Conservation (phyloP, 805 yeast species). For the Wickerhamomyces chaumierensis region DNA sequence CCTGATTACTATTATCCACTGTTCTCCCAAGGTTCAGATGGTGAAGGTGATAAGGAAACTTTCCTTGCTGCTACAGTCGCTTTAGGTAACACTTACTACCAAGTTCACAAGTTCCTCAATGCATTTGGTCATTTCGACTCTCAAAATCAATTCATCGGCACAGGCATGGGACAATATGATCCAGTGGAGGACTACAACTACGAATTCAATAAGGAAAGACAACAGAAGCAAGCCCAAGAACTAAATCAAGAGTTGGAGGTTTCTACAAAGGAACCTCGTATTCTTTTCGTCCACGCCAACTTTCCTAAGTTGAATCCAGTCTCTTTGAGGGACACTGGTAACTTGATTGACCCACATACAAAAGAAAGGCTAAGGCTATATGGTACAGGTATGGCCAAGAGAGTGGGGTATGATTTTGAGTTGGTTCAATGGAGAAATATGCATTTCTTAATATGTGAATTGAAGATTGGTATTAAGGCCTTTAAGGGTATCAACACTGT, state of each 20-base stretch:
- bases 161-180: slow-evolving; percentile 55
- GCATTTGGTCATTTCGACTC: slow-evolving; percentile 42
- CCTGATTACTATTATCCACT: slow-evolving; percentile 47
- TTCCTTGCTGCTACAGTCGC: slow-evolving; percentile 50
- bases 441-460: slow-evolving; percentile 42
- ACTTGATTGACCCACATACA: slow-evolving; percentile 26
- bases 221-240: slow-evolving; percentile 7
- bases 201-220: slow-evolving; percentile 15
- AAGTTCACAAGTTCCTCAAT: slow-evolving; percentile 42
- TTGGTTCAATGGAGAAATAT: slow-evolving; percentile 47
- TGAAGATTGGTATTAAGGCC: slow-evolving; percentile 31
- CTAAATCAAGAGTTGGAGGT: slow-evolving; percentile 9
- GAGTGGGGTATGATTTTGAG: slow-evolving; percentile 48
- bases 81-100: slow-evolving; percentile 42
- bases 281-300: slow-evolving; percentile 53
- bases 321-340: slow-evolving; percentile 30
- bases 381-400: slow-evolving; percentile 41
- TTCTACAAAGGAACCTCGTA: slow-evolving; percentile 17
- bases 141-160: slow-evolving; percentile 34
- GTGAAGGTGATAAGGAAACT: slow-evolving; percentile 54
- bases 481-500: slow-evolving; percentile 29
- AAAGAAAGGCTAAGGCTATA: slow-evolving; percentile 44
- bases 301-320: slow-evolving; percentile 60
- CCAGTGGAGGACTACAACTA: slow-evolving; percentile 39
- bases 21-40: slow-evolving; percentile 43